Evolutionary conservation across 2,329 filamentous ascomycete species (phyloP), one percentile per base, ranked within the genome.

Genomic region (Aspergillus ibericus): DNA sequence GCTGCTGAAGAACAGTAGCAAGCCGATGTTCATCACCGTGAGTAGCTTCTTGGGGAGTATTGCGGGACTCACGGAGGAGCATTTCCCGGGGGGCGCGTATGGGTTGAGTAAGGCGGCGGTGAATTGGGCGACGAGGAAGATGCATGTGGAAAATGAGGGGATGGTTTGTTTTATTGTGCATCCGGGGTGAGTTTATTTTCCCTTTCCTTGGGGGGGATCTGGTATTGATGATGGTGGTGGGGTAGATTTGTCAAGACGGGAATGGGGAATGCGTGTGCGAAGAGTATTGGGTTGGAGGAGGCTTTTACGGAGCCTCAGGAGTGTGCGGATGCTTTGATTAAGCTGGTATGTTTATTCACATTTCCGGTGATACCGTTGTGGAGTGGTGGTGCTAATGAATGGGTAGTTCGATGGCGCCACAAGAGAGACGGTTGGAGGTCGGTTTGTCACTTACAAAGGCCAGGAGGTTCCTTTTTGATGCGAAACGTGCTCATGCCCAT

Each of bases 41-140:
- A 44, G 51, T 36, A 53, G 51, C 40, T 53, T 53, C 4, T 10
- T 53, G 25, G 51, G 51, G 10, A 53, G 51, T 38, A 53, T 53
- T 10, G 36, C 15, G 2, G 51, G 51, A 8, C 36, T 53, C 10
- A 22, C 12, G 1, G n/a, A 20, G 25, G 51, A 53, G 10, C 35
- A 32, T 18, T 53, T 53, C 6, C 51, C 51, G 8, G 51, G 51
- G 2, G 51, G 20, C 1, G 51, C 36, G 3, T 53, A 53, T 25
- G 51, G 51, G 6, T 20, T 20, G n/a, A 53, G 51, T 25, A 53
- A 53, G 8, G 51, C 51, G 15, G 51, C 25, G 4, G 36, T 10
- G 22, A 53, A 53, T 34, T 53, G 51, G 51, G 40, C 42, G 18
- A 53, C 51, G 15, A 22, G 51, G 16, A 53, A 53, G 25, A 53